Base-by-base conservation (phyloP, 2,329 filamentous ascomycete species). In the Aspergillus sp. region DNA sequence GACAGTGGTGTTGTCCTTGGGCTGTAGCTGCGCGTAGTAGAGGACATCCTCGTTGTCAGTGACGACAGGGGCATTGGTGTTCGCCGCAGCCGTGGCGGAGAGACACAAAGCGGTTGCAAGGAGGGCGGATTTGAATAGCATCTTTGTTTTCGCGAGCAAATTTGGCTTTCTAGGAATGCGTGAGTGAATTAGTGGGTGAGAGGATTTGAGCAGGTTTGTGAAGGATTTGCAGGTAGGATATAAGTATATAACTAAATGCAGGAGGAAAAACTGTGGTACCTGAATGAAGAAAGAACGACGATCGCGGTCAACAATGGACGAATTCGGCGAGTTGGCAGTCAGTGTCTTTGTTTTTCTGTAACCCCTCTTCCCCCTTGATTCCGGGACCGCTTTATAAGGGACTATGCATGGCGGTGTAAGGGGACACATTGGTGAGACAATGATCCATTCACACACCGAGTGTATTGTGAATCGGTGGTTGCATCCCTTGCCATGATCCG, bases 11-110 rank as follows among this genome's bases (percentile, higher is more conserved):
- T 84, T 84, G 4, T 80, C 74, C 25, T 81, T 71, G 2, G 82
- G 74, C 15, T 86, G 85, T 5, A 91, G 80, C 2, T 72, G 77
- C 17, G 86, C 89, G 57, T 80, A 76, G 76, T 86, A 90, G 32
- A 78, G 72, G 28, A 79, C 74, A 36, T 82, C 82, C 4, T 87
- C 84, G 76, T 91, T 91, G 75, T 83, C 78, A 15, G 70, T 74
- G 17, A 85, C 80, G 43, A 81, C 71, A 9, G 79, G 73, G 48
- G 88, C 67, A 5, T 59, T 36, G 23, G 55, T 59, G 52, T 15
- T 21, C 51, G 21, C 54, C 47, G 59, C 41, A 10, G 48, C 56
- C 12, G 59, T 47, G 5, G 51, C 55, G 3, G 60, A 59, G 21
- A 67, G 50, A 17, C 19, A 30, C 12, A 65, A 58, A 39, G 61